Evolutionary conservation across 257 asterid species (phyloP), one percentile per base, ranked within the genome.

Genomic region (Fraxinus quadrangulata): DNA sequence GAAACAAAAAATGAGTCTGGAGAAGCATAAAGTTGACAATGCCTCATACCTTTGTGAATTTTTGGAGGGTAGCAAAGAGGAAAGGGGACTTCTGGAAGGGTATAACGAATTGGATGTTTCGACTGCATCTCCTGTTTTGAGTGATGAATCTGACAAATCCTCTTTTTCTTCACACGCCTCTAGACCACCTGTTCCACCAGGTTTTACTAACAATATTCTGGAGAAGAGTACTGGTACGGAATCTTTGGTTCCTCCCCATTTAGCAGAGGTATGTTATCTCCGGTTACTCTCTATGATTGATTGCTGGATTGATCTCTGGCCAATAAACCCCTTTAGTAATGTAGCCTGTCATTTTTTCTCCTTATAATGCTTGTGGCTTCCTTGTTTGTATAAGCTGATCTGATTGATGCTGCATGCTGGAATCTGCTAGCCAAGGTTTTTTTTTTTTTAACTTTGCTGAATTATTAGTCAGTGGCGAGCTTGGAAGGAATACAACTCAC

Each of bases 151-250:
- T 67, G 97, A 90, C 56, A 90, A 85, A 85, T 71, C 93, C 75
- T 83, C 93, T 72, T 81, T 86, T 75, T 84, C 87, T 75, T 82
- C 91, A 30, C 92, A 85, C 51, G 84, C 88, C 75, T 82, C 87
- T 76, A 87, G 97, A 73, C 96, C 96, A 21, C 98, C 89, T 75
- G 83, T 90, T 70, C 98, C 98, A 21, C 98, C 98, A 10, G 98
- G 98, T 56, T 94, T 94, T 80, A 86, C 76, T 73, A 81, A 54
- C 88, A 81, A 82, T 75, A 76, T 83, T 51, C 76, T 67, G 76
- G 98, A 90, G 67, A 96, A 91, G 90, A 83, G 79, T 85, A 82
- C 87, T 85, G 92, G 84, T 73, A 63, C 82, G 81, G 91, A 87
- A 81, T 83, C 89, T 74, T 77, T 74, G 80, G 77, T 80, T 51